Conservation (phyloP, 768 basidiomycete species). For the Daedalea quercina region DNA sequence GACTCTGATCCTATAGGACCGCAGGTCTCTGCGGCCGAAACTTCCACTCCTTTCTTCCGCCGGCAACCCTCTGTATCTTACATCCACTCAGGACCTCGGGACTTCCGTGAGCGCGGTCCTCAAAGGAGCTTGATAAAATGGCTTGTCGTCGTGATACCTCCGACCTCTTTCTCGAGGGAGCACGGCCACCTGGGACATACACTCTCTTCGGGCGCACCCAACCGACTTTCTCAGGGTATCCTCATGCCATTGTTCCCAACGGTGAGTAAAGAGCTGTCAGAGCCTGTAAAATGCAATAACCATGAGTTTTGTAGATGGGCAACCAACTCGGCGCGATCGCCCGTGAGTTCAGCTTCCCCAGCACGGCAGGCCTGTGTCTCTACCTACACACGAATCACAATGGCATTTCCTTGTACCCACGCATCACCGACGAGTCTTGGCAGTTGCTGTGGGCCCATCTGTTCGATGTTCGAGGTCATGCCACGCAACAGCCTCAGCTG, state of each 20-base stretch:
- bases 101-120: constrained; percentile 17
- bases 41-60: constrained; percentile 10
- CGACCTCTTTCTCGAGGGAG: constrained; percentile 48
- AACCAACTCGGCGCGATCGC: constrained; percentile 75
- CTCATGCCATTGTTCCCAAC: constrained; percentile 73
- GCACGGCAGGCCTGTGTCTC: constrained; percentile 69
- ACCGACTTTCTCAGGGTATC: constrained; percentile 60
- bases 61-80: constrained; percentile 29
- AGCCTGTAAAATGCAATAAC: not conserved
- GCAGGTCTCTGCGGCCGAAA: constrained; percentile 4
- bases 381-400: constrained; percentile 61
- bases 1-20: constrained; percentile 9
- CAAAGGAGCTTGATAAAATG: constrained; percentile 32
- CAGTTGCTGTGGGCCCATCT: constrained; percentile 60
- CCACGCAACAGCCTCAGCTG: constrained; percentile 28
- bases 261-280: constrained; percentile 31
- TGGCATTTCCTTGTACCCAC: constrained; percentile 52
- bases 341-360: constrained; percentile 77
- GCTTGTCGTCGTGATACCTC: constrained; percentile 64
- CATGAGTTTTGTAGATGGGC: constrained; percentile 46
- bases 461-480: constrained; percentile 35
- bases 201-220: constrained; percentile 48
- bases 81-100: constrained; percentile 28
- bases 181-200: constrained; percentile 55
- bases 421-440: constrained; percentile 79